Evolutionary conservation across 2,329 filamentous ascomycete species (phyloP).

Genomic region (Penicillium rolfsii): DNA sequence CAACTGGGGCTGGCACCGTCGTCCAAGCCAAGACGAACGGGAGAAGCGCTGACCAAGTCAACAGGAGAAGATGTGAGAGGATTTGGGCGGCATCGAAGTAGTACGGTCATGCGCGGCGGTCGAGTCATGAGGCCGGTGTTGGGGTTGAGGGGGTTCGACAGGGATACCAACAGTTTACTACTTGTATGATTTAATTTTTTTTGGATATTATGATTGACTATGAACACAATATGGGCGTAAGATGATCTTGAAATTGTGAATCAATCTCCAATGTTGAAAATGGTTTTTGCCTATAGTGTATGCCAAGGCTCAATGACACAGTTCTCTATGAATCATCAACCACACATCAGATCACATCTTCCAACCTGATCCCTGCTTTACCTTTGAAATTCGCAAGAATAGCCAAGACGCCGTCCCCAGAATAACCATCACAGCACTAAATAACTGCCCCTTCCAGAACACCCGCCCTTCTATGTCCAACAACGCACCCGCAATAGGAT

Average conservation of each 20-base stretch:
- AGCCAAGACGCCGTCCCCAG: conserved; percentile 7
- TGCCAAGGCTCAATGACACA: no score
- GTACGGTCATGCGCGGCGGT: neutral
- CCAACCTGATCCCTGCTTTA: conserved; percentile 10
- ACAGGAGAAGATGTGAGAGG: neutral
- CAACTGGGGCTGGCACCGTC: neutral
- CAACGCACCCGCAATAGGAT: conserved; percentile 26
- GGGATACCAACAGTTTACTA: neutral
- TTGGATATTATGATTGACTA: no score
- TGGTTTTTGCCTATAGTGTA: neutral
- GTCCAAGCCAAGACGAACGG: neutral
- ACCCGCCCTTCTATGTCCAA: conserved; percentile 10
- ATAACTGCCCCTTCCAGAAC: conserved; percentile 21
- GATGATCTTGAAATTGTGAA: neutral
- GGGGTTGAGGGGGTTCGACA: neutral
- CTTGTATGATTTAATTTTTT: neutral
- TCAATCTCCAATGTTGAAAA: neutral
- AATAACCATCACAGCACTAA: conserved; percentile 11
- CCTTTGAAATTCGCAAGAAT: conserved; percentile 7
- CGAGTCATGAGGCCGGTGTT: neutral
- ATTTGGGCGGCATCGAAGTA: neutral
- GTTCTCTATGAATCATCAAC: neutral
- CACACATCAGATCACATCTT: conserved; percentile 5
- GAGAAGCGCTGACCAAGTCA: neutral
- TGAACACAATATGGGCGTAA: neutral